Conservation (phyloP, 768 basidiomycete species). For the Pholiota conissans region DNA sequence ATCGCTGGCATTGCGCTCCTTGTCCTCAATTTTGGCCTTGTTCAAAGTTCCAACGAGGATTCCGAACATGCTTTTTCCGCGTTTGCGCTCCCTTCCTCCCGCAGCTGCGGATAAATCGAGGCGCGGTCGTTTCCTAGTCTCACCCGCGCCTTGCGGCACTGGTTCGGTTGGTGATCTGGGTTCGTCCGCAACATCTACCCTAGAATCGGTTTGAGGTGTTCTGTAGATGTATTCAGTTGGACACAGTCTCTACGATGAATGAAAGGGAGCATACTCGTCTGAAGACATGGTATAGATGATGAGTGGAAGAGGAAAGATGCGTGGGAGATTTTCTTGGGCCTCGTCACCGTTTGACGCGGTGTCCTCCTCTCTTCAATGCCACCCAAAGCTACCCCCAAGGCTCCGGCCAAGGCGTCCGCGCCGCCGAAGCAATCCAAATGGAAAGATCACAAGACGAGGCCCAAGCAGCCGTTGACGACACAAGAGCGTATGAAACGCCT, state of each 20-base stretch:
- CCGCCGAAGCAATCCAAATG: constrained; percentile 15
- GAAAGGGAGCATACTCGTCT: constrained; percentile 44
- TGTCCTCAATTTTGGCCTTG: constrained; percentile 87
- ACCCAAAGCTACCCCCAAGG: constrained; percentile 14
- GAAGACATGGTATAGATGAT: constrained; percentile 40
- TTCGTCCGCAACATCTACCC: constrained; percentile 28
- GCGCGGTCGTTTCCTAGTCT: constrained; percentile 68
- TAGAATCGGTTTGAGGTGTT: constrained; percentile 28
- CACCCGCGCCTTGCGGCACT: constrained; percentile 39
- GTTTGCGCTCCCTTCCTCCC: constrained; percentile 64
- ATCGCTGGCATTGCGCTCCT: constrained; percentile 82
- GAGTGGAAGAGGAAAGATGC: constrained; percentile 13
- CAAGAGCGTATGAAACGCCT: constrained; percentile 51
- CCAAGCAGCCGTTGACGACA: constrained; percentile 32
- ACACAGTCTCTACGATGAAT: background rate
- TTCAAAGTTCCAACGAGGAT: constrained; percentile 80
- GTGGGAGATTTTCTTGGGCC: constrained; percentile 13
- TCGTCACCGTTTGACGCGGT: background rate
- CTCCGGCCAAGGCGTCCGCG: constrained; percentile 8
- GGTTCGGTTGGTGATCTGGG: constrained; percentile 44
- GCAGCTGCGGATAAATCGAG: constrained; percentile 55
- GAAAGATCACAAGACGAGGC: constrained; percentile 23
- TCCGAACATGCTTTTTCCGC: constrained; percentile 88
- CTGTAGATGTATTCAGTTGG: constrained; percentile 12
- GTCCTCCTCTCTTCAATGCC: constrained; percentile 18